phyloP scores from a whole-genome alignment of 129 eudicot genomes.

The Logfia minima region DNA sequence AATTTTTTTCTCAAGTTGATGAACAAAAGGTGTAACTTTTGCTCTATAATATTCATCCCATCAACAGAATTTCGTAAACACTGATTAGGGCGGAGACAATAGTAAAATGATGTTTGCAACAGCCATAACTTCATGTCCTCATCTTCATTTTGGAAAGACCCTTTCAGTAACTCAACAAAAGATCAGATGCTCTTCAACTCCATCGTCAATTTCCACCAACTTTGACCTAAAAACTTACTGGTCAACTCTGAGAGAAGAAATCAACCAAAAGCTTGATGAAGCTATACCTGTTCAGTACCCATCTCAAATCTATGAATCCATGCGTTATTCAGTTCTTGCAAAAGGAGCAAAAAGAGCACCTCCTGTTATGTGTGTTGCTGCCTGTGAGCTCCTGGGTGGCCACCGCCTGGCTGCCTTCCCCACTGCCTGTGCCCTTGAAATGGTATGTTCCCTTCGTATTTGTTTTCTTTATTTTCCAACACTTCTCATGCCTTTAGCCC shows the following conservation, averaged over 20 bases:
- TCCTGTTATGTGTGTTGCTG: constrained; percentile 96
- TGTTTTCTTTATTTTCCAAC: neutral
- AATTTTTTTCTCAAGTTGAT: too few relatives aligned
- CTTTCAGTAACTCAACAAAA: constrained; percentile 35
- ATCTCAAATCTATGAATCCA: constrained; percentile 79
- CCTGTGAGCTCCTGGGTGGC: constrained; percentile 93
- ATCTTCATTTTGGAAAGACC: constrained; percentile 28
- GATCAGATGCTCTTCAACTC: constrained; percentile 43
- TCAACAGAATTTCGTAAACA: neutral
- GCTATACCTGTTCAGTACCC: constrained; percentile 86
- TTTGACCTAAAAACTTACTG: constrained; percentile 90
- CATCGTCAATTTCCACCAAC: constrained; percentile 34
- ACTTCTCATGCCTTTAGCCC: neutral
- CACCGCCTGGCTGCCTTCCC: constrained; percentile 91
- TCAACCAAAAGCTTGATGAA: constrained; percentile 75
- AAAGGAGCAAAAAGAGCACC: constrained; percentile 92
- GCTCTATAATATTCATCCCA: neutral
- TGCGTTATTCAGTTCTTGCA: constrained; percentile 93
- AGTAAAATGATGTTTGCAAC: constrained; percentile 37
- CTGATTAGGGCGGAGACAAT: neutral
- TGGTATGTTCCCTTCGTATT: constrained; percentile 41
- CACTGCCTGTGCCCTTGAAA: constrained; percentile 98
- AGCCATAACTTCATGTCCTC: constrained; percentile 39
- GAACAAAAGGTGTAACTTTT: neutral
- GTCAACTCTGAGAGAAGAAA: constrained; percentile 69